Evolutionary conservation across 306 rosid genomes (phyloP), one percentile per base, ranked within the genome.

Genomic region (Lathyrus aphaca): DNA sequence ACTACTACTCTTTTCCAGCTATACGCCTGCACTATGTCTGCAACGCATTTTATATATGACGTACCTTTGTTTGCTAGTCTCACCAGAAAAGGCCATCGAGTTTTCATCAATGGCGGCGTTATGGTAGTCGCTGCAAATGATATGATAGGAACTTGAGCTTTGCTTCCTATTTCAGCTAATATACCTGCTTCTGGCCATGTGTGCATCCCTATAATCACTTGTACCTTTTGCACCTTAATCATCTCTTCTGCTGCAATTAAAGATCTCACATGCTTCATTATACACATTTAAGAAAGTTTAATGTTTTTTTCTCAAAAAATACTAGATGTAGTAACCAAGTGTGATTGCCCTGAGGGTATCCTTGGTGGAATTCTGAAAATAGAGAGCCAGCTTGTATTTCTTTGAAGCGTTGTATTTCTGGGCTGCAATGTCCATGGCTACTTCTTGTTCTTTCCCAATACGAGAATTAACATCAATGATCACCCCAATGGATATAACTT

Each of bases 201-300:
- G 13, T 81, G 86, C 83, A 79, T 81, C 73, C 93, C 93, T 53
- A 87, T 73, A 55, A 87, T 69, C 43, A 72, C 83, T 65, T 83
- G 30, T 37, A 81, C 82, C 18, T 69, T 79, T 45, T 81, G 68
- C 30, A 25, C 53, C 51, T 72, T 58, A 49, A 83, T 83, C 75
- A 84, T 56, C 29, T 83, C 74, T 77, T 83, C 76, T 53, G 80
- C 93, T 85, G 77, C 83, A 74, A 46, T 27, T 58, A 68, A 62
- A 1, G 14, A 29, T 8, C 39, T 30, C 30, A 44, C 30, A 51
- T 48, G 50, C 23, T 59, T 66, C 44, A 53, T 29, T 45, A 7
- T 42, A 16, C 15, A 71, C 8, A 30, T 62, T 16, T 39, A 40
- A 63, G 64, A 7, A 18, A 38, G 25, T 38, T 68, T 3, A 17